Conservation (phyloP, 176 grass and related monocot species). For the Avena insularis region DNA sequence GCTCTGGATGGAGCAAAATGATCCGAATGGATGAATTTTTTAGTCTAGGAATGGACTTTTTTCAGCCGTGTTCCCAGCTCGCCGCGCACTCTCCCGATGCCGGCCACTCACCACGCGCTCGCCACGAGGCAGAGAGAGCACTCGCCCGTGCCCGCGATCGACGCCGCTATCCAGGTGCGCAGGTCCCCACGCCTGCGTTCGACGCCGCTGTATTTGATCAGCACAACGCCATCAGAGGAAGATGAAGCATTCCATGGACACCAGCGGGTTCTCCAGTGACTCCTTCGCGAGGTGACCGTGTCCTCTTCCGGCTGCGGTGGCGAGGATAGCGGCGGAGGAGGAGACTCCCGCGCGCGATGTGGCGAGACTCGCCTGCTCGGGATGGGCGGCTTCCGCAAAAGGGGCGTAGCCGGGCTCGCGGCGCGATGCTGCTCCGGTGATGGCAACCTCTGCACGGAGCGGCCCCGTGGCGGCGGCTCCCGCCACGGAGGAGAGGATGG, state of each 20-base stretch:
- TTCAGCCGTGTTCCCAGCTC: too few species aligned
- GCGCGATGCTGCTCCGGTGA: conserved; percentile 57
- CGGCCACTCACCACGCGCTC: too few species aligned
- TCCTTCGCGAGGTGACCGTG: conserved; percentile 38
- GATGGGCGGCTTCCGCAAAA: conserved; percentile 35
- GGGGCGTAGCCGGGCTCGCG: conserved; percentile 20
- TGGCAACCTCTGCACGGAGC: conserved; percentile 64
- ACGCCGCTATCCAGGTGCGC: too few species aligned
- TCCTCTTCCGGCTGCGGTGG: conserved; percentile 36
- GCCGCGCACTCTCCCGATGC: too few species aligned
- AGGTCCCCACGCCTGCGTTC: too few species aligned
- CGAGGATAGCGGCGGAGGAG: neutral
- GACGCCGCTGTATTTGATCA: neutral
- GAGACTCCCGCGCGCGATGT: conserved; percentile 26
- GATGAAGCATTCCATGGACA: conserved; percentile 96
- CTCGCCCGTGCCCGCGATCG: too few species aligned
- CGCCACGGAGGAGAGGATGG: conserved; percentile 53
- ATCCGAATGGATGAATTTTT: too few species aligned
- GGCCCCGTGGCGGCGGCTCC: conserved; percentile 48
- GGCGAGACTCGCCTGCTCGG: conserved; percentile 37
- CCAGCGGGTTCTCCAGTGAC: conserved; percentile 81
- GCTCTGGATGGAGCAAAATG: too few species aligned
- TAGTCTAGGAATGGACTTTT: too few species aligned
- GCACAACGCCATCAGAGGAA: conserved; percentile 52
- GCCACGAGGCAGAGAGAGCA: too few species aligned